phyloP scores from a whole-genome alignment of 1,139 yeast species.

The Pichia sp. region DNA sequence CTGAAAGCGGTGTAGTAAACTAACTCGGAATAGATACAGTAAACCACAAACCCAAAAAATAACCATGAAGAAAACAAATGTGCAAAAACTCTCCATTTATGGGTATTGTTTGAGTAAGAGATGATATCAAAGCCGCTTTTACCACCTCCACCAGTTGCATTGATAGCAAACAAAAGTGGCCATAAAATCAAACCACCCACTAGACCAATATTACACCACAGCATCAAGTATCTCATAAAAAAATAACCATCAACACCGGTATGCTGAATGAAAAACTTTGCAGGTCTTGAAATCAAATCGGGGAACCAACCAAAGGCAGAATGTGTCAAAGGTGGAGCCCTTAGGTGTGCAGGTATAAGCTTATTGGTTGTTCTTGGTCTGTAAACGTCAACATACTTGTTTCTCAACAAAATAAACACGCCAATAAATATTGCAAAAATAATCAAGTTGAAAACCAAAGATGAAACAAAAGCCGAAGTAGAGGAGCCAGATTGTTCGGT shows the following conservation, averaged over 20 bases:
- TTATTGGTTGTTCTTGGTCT: conserved; percentile 58
- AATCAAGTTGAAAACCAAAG: conserved; percentile 49
- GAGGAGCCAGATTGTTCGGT: conserved; percentile 34
- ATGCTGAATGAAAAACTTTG: conserved; percentile 59
- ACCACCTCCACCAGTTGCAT: conserved; percentile 53
- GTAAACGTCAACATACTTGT: conserved; percentile 54
- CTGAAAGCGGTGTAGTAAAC: conserved; percentile 72
- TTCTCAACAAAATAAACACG: conserved; percentile 46
- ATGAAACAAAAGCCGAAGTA: conserved; percentile 56
- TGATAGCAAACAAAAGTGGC: conserved; percentile 57
- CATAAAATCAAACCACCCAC: conserved; percentile 40
- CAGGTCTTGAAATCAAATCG: conserved; percentile 51
- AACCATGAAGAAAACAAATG: conserved; percentile 79
- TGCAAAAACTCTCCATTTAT: conserved; percentile 66
- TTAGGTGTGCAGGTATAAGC: conserved; percentile 51
- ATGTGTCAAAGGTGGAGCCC: conserved; percentile 54
- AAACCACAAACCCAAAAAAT: conserved; percentile 63
- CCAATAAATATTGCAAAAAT: conserved; percentile 47
- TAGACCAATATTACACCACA: conserved; percentile 36
- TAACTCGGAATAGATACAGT: conserved; percentile 73
- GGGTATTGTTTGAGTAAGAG: conserved; percentile 63
- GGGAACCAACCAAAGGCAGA: conserved; percentile 61
- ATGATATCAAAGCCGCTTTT: conserved; percentile 65
- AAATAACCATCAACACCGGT: conserved; percentile 73
- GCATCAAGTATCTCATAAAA: conserved; percentile 49